A percentile compares a stretch with the other conserved stretches of the same genome.
Conservation (phyloP, 1,139 yeast genomes). For the Suhomyces maxii region DNA sequence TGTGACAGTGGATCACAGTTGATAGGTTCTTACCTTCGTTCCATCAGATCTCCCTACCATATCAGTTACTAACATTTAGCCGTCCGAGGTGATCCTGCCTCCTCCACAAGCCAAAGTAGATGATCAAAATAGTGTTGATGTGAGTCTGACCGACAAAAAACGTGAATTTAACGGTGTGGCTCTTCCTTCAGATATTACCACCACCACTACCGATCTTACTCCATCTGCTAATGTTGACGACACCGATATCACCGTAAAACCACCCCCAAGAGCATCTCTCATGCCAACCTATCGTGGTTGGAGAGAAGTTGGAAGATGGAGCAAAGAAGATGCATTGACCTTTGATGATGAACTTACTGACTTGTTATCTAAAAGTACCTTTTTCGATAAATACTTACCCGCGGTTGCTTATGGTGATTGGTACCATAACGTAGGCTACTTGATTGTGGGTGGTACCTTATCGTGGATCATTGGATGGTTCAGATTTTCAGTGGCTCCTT, state of each 20-base stretch:
- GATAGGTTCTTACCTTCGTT: too few species aligned
- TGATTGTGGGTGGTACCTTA: conserved; percentile 62
- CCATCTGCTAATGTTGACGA: conserved; percentile 29
- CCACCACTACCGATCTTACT: conserved; percentile 4
- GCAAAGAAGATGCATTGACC: conserved; percentile 62
- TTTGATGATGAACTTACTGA: conserved; percentile 70
- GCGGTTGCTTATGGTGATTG: conserved; percentile 84
- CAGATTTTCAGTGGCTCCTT: conserved; percentile 75
- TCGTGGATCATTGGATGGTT: conserved; percentile 83
- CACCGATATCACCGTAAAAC: conserved; percentile 35
- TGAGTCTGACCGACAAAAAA: too few species aligned
- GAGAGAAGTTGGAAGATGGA: conserved; percentile 93
- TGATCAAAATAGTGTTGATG: conserved; percentile 3
- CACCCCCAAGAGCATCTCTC: conserved; percentile 53
- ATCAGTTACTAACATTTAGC: conserved; percentile 15
- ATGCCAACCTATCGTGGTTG: conserved; percentile 82
- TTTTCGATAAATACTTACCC: conserved; percentile 71
- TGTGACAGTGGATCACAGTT: too few species aligned
- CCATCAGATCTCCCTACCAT: too few species aligned
- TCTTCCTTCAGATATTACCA: background rate
- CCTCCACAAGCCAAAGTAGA: conserved; percentile 16
- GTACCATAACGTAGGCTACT: conserved; percentile 82
- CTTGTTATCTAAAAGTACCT: conserved; percentile 63
- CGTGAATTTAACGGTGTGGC: conserved; percentile 1
- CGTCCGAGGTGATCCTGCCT: conserved; percentile 17